phyloP scores from a whole-genome alignment of 495 filamentous ascomycete genomes.

The Penicillium longicatenatum region DNA sequence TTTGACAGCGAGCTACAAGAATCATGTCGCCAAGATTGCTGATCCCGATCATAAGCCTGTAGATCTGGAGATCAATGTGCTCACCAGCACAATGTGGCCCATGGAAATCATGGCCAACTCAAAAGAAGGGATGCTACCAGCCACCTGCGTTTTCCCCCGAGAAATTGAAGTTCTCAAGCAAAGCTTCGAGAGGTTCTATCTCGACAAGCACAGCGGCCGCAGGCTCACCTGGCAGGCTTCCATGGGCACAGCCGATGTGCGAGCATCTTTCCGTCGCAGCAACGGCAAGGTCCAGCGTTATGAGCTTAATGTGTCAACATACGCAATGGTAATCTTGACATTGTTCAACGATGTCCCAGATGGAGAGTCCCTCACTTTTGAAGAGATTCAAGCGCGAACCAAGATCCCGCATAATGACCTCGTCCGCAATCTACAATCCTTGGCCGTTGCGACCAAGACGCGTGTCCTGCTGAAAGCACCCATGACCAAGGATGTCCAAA shows the following conservation, averaged over 20 bases:
- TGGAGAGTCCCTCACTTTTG: slow-evolving; percentile 68
- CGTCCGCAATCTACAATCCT: slow-evolving; percentile 76
- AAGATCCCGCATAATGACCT: slow-evolving; percentile 81
- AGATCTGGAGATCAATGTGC: slow-evolving; percentile 79
- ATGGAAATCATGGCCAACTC: slow-evolving; percentile 74
- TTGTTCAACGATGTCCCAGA: slow-evolving; percentile 81
- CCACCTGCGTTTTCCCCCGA: slow-evolving; percentile 66
- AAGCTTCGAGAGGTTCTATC: slow-evolving; percentile 89
- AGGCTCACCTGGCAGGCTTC: slow-evolving; percentile 81
- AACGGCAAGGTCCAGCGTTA: slow-evolving; percentile 74
- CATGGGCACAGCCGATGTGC: slow-evolving; percentile 86
- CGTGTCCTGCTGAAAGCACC: slow-evolving; percentile 82
- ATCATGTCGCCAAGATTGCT: slow-evolving; percentile 62
- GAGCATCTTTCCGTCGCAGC: slow-evolving; percentile 74
- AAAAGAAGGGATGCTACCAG: slow-evolving; percentile 52
- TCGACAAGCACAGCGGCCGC: slow-evolving; percentile 81
- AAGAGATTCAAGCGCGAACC: slow-evolving; percentile 82
- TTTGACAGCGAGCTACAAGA: slow-evolving; percentile 72
- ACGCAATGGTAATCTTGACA: slow-evolving; percentile 85
- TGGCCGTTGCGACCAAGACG: slow-evolving; percentile 84
- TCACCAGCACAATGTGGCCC: slow-evolving; percentile 95
- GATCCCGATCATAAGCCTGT: slow-evolving; percentile 67
- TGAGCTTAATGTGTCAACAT: slow-evolving; percentile 90
- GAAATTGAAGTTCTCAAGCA: slow-evolving; percentile 76
- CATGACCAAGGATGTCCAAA: slow-evolving; percentile 76